Percentiles rank a stretch among this genome's conserved stretches.
Conservation (phyloP, 2,329 filamentous ascomycete species). For the Verticillium zaregamsianum region DNA sequence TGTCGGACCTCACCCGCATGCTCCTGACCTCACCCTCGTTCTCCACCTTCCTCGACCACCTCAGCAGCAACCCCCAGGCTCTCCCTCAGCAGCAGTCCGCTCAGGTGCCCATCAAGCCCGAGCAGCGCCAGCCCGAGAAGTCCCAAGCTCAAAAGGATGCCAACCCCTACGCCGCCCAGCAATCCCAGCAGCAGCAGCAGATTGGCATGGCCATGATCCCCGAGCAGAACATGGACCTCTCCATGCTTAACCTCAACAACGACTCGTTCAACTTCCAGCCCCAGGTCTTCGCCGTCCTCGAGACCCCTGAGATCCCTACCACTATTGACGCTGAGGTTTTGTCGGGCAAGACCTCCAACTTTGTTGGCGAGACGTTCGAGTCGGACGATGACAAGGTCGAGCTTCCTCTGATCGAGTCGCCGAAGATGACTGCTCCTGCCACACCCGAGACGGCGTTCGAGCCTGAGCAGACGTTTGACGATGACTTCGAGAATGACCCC, state of each 20-base stretch:
- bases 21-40: conserved; percentile 78
- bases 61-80: conserved; percentile 55
- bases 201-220: conserved; percentile 82
- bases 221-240: conserved; percentile 72
- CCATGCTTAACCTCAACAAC: conserved; percentile 59
- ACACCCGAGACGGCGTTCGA: conserved; percentile 19
- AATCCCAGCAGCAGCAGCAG: conserved; percentile 57
- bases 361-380: conserved; percentile 40
- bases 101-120: background rate
- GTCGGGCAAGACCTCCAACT: conserved; percentile 65
- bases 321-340: conserved; percentile 57
- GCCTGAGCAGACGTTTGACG: conserved; percentile 33
- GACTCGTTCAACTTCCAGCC: conserved; percentile 58
- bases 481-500: conserved; percentile 59
- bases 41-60: conserved; percentile 70
- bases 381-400: conserved; percentile 53
- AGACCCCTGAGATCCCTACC: conserved; percentile 62
- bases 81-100: conserved; percentile 17
- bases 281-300: conserved; percentile 69
- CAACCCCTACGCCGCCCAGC: conserved; percentile 54
- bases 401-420: conserved; percentile 47
- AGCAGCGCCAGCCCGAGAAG: conserved; percentile 28
- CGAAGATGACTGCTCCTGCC: conserved; percentile 26
- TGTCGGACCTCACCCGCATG: conserved; percentile 75
- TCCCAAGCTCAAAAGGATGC: conserved; percentile 60